A percentile compares a stretch with the other conserved stretches of the same genome.
Conservation (phyloP, 495 filamentous ascomycete genomes). For the Schizothecium vesticola region DNA sequence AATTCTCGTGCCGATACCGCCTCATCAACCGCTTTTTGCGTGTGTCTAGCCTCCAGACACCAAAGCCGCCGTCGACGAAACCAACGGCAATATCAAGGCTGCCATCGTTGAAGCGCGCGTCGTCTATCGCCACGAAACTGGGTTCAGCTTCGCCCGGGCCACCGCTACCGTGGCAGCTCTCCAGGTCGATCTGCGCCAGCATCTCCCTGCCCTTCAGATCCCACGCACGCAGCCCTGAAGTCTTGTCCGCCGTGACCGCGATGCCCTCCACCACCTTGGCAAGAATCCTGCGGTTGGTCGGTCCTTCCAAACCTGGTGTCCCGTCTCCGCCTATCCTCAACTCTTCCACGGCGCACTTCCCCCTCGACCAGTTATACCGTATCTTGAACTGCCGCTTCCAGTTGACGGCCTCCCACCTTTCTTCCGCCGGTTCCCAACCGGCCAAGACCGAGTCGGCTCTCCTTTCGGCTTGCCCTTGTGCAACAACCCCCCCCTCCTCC, state of each 20-base stretch:
- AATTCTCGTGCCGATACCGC: constrained; percentile 51
- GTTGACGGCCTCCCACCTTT: constrained; percentile 30
- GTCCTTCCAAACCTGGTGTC: neutral
- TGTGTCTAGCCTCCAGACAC: constrained; percentile 56
- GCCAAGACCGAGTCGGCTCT: neutral
- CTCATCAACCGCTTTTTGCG: constrained; percentile 36
- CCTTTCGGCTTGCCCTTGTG: constrained; percentile 11
- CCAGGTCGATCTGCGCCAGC: constrained; percentile 42
- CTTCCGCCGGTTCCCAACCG: constrained; percentile 35
- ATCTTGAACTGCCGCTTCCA: constrained; percentile 93
- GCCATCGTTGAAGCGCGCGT: constrained; percentile 29
- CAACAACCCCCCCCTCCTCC: constrained; percentile 41
- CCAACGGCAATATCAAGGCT: constrained; percentile 59
- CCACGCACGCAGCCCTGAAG: constrained; percentile 72
- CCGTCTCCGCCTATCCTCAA: constrained; percentile 51
- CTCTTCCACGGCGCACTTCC: constrained; percentile 74
- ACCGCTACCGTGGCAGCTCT: constrained; percentile 7
- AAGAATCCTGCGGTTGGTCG: constrained; percentile 41
- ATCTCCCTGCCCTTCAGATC: constrained; percentile 55
- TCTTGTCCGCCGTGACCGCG: constrained; percentile 70
- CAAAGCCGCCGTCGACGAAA: constrained; percentile 71
- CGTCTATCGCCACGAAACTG: constrained; percentile 64
- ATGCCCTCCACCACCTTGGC: constrained; percentile 69
- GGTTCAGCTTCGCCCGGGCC: constrained; percentile 36
- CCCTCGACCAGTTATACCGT: constrained; percentile 85